Percentiles rank a stretch among this genome's conserved stretches.
These are phyloP conservation scores for Hypoxylon sp. DNA, from an alignment of 2,329 filamentous ascomycete genomes.

Conservation along the genomic window DNA sequence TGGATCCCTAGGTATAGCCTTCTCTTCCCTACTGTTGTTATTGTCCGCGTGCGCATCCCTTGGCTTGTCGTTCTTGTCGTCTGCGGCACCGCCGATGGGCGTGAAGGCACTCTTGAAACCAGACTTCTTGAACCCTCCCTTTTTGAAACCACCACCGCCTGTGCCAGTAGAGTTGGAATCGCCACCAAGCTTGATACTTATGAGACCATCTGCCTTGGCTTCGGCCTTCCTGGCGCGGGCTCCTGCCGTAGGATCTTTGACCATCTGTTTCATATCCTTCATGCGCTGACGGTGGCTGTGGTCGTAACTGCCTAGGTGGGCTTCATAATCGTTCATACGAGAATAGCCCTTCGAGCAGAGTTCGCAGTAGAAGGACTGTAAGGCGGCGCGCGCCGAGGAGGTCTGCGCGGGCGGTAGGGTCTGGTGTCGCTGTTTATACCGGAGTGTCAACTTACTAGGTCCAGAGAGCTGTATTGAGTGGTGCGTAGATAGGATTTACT, in stretches of 20 bases:
- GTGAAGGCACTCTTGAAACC: constrained; percentile 86
- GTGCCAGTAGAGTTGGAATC: constrained; percentile 51
- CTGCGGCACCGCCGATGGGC: constrained; percentile 62
- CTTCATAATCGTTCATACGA: constrained; percentile 96
- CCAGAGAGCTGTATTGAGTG: not conserved
- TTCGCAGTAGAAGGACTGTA: constrained; percentile 86
- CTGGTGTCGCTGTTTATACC: constrained; percentile 65
- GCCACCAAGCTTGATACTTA: constrained; percentile 74
- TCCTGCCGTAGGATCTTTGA: constrained; percentile 77
- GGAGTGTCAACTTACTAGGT: constrained; percentile 2
- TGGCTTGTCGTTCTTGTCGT: constrained; percentile 61
- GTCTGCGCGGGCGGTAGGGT: constrained; percentile 72
- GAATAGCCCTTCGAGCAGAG: constrained; percentile 95
- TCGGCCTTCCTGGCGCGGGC: constrained; percentile 78
- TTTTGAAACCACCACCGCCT: constrained; percentile 69
- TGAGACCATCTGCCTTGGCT: constrained; percentile 77
- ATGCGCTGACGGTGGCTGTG: constrained; percentile 94
- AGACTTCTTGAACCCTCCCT: constrained; percentile 83
- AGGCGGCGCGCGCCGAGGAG: constrained; percentile 78
- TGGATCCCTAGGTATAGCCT: constrained; percentile 50
- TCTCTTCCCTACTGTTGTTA: constrained; percentile 47
- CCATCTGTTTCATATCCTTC: constrained; percentile 89
- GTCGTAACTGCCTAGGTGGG: constrained; percentile 94
- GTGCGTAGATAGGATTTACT: constrained; percentile 45
- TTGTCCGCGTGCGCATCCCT: constrained; percentile 53